Evolutionary conservation across 2,329 filamentous ascomycete species (phyloP).

Genomic region (Cladophialophora carrionii): DNA sequence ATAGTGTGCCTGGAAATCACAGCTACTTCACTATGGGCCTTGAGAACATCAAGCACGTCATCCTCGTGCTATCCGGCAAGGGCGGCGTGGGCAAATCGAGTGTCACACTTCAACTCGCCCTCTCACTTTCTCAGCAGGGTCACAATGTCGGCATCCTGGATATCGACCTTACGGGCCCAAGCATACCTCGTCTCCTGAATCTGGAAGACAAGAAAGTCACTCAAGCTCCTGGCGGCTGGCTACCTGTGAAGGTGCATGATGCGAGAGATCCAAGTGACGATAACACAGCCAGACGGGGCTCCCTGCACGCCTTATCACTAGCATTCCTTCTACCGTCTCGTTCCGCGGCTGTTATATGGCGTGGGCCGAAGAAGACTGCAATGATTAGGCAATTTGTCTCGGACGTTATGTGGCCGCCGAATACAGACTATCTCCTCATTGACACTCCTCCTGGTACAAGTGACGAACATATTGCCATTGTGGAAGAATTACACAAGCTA

Average conservation of each 20-base stretch:
- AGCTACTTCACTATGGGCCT: conserved; percentile 33
- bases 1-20: neutral
- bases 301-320: conserved; percentile 77
- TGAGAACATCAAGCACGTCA: conserved; percentile 33
- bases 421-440: conserved; percentile 88
- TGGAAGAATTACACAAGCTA: conserved; percentile 72
- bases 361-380: conserved; percentile 96
- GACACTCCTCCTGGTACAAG: conserved; percentile 96
- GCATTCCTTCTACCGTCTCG: conserved; percentile 83
- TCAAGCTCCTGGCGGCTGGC: conserved; percentile 88
- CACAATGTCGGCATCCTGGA: conserved; percentile 93
- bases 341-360: conserved; percentile 93
- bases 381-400: conserved; percentile 97
- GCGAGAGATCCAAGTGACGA: conserved; percentile 41
- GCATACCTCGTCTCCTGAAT: conserved; percentile 91
- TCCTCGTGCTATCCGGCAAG: conserved; percentile 83
- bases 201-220: conserved; percentile 88
- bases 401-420: conserved; percentile 81
- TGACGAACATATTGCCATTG: conserved; percentile 94
- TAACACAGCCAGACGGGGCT: conserved; percentile 39
- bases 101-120: conserved; percentile 91
- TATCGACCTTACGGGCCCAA: conserved; percentile 92
- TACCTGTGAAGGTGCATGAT: conserved; percentile 81
- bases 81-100: conserved; percentile 98
- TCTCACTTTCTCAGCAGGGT: conserved; percentile 82